Evolutionary conservation across 192 early-diverging fungal species (phyloP).

Genomic region (Mortierella antarctica): DNA sequence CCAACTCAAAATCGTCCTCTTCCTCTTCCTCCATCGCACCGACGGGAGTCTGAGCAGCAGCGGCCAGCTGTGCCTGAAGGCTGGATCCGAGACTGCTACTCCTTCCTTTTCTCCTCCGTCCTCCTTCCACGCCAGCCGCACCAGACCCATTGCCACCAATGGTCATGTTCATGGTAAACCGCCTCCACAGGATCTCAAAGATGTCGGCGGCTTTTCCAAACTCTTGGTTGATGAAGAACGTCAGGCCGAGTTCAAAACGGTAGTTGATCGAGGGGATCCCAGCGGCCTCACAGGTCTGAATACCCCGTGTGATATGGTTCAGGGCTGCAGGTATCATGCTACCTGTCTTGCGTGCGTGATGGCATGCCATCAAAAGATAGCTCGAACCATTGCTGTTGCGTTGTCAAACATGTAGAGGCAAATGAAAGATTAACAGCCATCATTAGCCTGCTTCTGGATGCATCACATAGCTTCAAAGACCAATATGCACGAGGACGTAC

Average conservation of each 20-base stretch:
- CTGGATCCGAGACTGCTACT: constrained; percentile 11
- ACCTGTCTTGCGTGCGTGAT: constrained; percentile 53
- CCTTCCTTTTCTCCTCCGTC: constrained; percentile 23
- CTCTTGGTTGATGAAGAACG: constrained; percentile 54
- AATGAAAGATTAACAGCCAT: background rate
- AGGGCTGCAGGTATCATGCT: constrained; percentile 49
- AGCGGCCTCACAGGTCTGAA: constrained; percentile 49
- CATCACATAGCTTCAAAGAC: background rate
- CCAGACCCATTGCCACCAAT: background rate
- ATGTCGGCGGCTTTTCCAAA: constrained; percentile 53
- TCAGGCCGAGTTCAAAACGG: constrained; percentile 56
- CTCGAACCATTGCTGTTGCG: constrained; percentile 47
- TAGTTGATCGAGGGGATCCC: constrained; percentile 51
- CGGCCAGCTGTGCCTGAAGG: background rate
- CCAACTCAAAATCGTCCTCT: constrained; percentile 57
- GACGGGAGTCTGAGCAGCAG: constrained; percentile 4
- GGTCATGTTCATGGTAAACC: constrained; percentile 7
- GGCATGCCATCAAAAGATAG: constrained; percentile 54
- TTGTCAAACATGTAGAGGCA: background rate
- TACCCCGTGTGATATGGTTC: constrained; percentile 52
- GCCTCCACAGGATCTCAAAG: constrained; percentile 55
- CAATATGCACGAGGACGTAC: constrained; percentile 21
- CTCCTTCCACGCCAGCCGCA: background rate
- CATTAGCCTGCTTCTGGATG: background rate
- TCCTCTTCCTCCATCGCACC: constrained; percentile 28